Evolutionary conservation across 768 basidiomycete genomes (phyloP).

Genomic region (Suillus paluster): DNA sequence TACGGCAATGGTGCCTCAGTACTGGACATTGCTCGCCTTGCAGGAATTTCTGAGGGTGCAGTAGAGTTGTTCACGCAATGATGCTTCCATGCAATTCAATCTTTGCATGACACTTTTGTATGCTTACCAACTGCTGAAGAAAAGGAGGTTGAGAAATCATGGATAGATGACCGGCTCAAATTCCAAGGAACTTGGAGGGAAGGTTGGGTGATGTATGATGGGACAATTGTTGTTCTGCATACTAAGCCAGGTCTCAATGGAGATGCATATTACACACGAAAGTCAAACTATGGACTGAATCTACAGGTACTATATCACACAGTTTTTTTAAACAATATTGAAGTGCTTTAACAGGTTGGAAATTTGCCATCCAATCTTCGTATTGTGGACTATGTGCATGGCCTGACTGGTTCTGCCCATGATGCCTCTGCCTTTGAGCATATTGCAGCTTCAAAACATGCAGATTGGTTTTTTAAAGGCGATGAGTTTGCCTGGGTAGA

Average conservation of each 20-base stretch:
- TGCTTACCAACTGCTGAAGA: conserved; percentile 31
- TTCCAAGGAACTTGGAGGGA: conserved; percentile 39
- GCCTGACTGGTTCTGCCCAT: too few relatives aligned
- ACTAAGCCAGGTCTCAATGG: conserved; percentile 34
- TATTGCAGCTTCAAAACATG: conserved; percentile 29
- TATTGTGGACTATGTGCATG: conserved; percentile 2
- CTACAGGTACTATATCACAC: conserved; percentile 22
- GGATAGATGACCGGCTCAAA: conserved; percentile 38
- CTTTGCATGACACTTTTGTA: conserved; percentile 37
- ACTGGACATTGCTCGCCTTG: conserved; percentile 32
- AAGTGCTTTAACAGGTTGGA: not conserved
- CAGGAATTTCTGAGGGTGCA: conserved; percentile 30
- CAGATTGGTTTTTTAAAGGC: conserved; percentile 28
- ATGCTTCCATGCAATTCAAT: conserved; percentile 35
- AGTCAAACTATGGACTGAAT: conserved; percentile 41
- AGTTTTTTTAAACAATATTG: not conserved
- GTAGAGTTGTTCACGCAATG: conserved; percentile 34
- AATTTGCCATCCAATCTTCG: not conserved
- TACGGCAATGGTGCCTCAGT: conserved; percentile 30
- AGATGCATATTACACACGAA: conserved; percentile 40
- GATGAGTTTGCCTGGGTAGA: conserved; percentile 28
- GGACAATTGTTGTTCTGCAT: conserved; percentile 37
- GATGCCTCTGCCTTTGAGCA: too few relatives aligned
- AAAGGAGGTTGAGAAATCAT: conserved; percentile 39
- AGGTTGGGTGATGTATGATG: conserved; percentile 42